Evolutionary conservation across 345 rosid species (phyloP), one percentile per base, ranked within the genome.

Genomic region (Barbarea vulgaris): DNA sequence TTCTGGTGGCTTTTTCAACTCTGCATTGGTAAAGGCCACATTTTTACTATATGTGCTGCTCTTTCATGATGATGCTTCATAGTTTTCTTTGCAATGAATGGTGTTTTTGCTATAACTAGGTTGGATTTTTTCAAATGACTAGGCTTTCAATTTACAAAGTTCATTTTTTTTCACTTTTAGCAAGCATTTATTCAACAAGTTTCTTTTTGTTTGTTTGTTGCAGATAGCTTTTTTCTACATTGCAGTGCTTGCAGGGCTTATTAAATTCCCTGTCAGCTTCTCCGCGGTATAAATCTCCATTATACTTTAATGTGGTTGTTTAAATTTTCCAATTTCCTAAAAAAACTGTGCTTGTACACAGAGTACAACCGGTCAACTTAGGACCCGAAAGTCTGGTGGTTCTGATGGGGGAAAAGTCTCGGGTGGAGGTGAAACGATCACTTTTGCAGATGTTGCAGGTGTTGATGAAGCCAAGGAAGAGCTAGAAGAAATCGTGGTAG

Each of bases 401-500:
- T 59, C 91, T 50, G 84, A 80, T 66, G 85, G 88, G 72, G 73
- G 85, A 19, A 88, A 89, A 82, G 87, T 70, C n/a, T 65, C 91
- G 30, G 93, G 84, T 21, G 92, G 85, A 70, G 94, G 93, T 64
- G 97, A 88, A 75, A 57, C 82, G 47, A 88, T 95, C 63, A 89
- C 91, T 64, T 95, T 95, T 86, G 91, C 98, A 63, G 99, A 95
- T 70, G 96, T 95, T 76, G 99, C 98, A 30, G 98, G 98, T 70
- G 90, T 92, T 21, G 97, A 95, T 83, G 99, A 93, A 79, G 99
- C 99, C 12, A 95, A 90, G 83, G 99, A 95, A 81, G 99, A 95
- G 85, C 84, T 95, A 28, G 97, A 95, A 84, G 99, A 95, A 82
- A 95, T 95, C 48, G 98, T 95, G 86, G 99, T 95, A 87, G 60